phyloP scores from a whole-genome alignment of 163 green algal species.

The Chloromonas sp. region DNA sequence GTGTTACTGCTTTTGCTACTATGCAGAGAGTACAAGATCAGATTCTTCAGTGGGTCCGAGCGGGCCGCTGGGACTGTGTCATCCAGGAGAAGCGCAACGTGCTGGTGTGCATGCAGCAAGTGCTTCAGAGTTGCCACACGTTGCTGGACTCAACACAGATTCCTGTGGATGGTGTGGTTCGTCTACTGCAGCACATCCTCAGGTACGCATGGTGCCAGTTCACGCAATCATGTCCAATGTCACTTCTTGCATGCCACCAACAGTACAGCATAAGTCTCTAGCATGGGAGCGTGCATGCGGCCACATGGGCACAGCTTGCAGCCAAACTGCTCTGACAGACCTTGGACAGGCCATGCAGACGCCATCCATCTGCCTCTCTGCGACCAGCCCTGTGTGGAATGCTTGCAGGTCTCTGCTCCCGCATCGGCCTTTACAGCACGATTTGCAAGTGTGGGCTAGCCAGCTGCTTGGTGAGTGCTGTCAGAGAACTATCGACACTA shows the following conservation, averaged over 20 bases:
- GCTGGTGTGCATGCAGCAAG: conserved; percentile 45
- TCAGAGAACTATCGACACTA: conserved; percentile 34
- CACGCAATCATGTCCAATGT: conserved; percentile 14
- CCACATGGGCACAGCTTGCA: no score
- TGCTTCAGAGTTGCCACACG: conserved; percentile 54
- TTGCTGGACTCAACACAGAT: conserved; percentile 56
- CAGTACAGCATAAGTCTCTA: no score
- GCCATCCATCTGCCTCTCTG: no score
- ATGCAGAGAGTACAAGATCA: conserved; percentile 46
- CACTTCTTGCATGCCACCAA: no score
- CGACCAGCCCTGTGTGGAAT: no score
- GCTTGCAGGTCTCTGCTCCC: conserved; percentile 11
- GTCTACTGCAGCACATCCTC: conserved; percentile 61
- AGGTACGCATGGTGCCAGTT: conserved; percentile 21
- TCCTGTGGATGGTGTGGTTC: conserved; percentile 50
- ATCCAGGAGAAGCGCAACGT: conserved; percentile 51
- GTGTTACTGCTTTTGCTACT: no score
- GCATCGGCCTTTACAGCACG: conserved; percentile 27
- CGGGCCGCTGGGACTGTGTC: conserved; percentile 40
- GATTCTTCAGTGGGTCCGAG: conserved; percentile 39
- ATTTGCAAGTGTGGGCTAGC: conserved; percentile 46
- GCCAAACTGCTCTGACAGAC: no score
- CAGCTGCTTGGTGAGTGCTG: conserved; percentile 43
- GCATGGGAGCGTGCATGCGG: no score
- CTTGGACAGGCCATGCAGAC: no score